Conservation (phyloP, 306 rosid genomes). For the Quercus gilva region DNA sequence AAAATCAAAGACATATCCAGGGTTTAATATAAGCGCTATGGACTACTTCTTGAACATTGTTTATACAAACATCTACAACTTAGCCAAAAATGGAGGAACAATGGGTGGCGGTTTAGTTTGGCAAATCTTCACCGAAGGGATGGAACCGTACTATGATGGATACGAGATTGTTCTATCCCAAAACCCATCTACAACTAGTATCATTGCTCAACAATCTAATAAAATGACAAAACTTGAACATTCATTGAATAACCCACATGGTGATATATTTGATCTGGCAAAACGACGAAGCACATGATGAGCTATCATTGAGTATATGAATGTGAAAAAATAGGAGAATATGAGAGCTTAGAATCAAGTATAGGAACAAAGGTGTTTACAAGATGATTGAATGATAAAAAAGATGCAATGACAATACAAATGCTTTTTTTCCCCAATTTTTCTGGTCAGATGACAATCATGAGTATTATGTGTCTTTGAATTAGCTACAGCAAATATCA, state of each 20-base stretch:
- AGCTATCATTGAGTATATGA: too few relatives aligned
- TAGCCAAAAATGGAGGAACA: constrained; percentile 36
- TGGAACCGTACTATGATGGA: constrained; percentile 43
- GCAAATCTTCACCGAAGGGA: constrained; percentile 50
- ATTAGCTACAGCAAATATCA: too few relatives aligned
- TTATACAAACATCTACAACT: constrained; percentile 31
- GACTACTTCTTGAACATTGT: constrained; percentile 31
- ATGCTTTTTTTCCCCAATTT: too few relatives aligned
- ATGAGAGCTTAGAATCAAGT: background rate
- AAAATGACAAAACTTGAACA: constrained; percentile 31
- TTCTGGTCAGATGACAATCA: too few relatives aligned
- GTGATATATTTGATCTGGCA: background rate
- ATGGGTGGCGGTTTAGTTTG: constrained; percentile 51
- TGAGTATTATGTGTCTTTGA: too few relatives aligned
- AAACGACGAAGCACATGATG: background rate
- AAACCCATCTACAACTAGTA: constrained; percentile 23
- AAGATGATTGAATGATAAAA: too few relatives aligned
- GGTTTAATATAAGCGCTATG: constrained; percentile 22
- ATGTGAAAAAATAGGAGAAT: background rate
- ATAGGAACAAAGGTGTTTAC: background rate
- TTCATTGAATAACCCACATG: background rate
- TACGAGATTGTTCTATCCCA: constrained; percentile 49
- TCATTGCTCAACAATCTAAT: constrained; percentile 45
- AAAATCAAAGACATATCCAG: constrained; percentile 34
- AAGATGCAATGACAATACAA: too few relatives aligned